Evolutionary conservation across 2,329 filamentous ascomycete species (phyloP).

Genomic region (Stachybotrys elegans): DNA sequence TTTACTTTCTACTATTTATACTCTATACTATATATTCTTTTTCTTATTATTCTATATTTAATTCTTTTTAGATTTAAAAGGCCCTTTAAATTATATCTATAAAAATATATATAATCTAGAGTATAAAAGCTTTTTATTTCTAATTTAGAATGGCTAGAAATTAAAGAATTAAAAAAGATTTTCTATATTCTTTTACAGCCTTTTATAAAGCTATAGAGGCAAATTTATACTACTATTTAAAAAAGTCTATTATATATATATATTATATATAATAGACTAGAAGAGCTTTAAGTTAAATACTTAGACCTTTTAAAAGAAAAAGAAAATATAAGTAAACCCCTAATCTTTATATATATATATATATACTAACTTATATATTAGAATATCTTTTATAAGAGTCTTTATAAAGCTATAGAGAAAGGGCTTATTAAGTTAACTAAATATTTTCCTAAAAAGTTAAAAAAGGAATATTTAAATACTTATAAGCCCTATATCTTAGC

Average conservation of each 20-base stretch:
- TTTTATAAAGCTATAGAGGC: no score
- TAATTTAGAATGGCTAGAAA: no score
- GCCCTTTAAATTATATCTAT: no score
- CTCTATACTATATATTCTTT: no score
- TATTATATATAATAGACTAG: neutral
- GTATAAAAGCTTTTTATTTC: no score
- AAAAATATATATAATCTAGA: no score
- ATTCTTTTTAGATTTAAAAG: constrained; percentile 1
- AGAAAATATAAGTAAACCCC: neutral
- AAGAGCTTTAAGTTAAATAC: neutral
- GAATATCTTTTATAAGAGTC: neutral
- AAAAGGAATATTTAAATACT: neutral
- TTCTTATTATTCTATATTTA: neutral
- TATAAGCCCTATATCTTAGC: neutral
- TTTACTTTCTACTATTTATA: no score
- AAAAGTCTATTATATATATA: constrained; percentile 4
- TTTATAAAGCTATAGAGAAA: neutral
- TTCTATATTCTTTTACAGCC: no score
- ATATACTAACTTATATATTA: neutral
- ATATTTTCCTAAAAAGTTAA: constrained; percentile 1
- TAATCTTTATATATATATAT: neutral
- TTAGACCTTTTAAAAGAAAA: neutral
- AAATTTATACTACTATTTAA: neutral
- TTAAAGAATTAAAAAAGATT: no score
- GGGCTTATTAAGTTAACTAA: neutral